phyloP scores from a whole-genome alignment of 2,329 filamentous ascomycete genomes.

The Penicillium paneum region DNA sequence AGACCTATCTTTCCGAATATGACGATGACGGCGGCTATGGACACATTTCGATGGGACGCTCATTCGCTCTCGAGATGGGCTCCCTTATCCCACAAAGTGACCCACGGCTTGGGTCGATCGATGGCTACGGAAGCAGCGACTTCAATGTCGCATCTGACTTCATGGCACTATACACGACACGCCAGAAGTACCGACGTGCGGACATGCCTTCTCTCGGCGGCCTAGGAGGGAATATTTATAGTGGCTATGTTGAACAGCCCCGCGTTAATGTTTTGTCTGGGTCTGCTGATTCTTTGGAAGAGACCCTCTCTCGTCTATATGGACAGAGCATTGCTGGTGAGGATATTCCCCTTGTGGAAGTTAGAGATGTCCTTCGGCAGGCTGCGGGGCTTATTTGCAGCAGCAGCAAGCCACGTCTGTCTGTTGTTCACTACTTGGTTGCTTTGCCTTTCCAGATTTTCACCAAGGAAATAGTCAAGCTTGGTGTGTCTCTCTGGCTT shows the following conservation, averaged over 20 bases:
- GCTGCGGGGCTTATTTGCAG: slow-evolving; percentile 84
- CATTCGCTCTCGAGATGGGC: slow-evolving; percentile 91
- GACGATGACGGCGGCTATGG: slow-evolving; percentile 88
- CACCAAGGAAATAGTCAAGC: slow-evolving; percentile 90
- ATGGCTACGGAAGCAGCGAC: slow-evolving; percentile 66
- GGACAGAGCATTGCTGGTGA: slow-evolving; percentile 66
- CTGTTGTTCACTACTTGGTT: slow-evolving; percentile 82
- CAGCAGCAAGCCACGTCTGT: slow-evolving; percentile 68
- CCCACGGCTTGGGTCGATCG: slow-evolving; percentile 76
- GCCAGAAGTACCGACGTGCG: slow-evolving; percentile 90
- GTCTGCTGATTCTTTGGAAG: slow-evolving; percentile 48
- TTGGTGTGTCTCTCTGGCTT: slow-evolving; percentile 93
- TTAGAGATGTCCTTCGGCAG: slow-evolving; percentile 76
- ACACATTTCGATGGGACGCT: slow-evolving; percentile 86
- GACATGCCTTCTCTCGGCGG: slow-evolving; percentile 55
- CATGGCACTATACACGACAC: slow-evolving; percentile 92
- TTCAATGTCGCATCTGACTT: slow-evolving; percentile 96
- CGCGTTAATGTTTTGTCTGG: slow-evolving; percentile 12
- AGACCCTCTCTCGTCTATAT: slow-evolving; percentile 69
- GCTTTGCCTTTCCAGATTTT: slow-evolving; percentile 90
- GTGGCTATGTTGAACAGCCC: background rate
- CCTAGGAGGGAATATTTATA: slow-evolving; percentile 5
- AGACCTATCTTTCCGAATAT: slow-evolving; percentile 91
- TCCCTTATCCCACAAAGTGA: slow-evolving; percentile 81
- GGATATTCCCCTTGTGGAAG: slow-evolving; percentile 66